A percentile compares a stretch with the other conserved stretches of the same genome.
Evolutionary conservation across 306 rosid species (phyloP).

Genomic region (Medicago lupulina): DNA sequence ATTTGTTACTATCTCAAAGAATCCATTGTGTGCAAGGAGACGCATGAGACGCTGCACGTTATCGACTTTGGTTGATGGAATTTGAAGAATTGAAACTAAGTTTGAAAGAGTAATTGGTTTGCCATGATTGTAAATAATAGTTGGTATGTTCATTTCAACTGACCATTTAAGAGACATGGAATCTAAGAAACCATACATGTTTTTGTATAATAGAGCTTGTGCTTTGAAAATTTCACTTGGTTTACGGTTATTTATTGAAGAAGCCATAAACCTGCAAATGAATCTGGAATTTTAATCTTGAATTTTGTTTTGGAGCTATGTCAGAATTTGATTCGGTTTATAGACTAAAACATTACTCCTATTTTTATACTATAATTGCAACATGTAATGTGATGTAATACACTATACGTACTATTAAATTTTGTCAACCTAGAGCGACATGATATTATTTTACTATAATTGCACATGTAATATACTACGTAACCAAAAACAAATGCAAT

Average conservation of each 20-base stretch:
- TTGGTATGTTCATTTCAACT: constrained; percentile 42
- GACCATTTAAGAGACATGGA: constrained; percentile 41
- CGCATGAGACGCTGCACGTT: constrained; percentile 46
- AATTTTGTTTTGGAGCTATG: neutral
- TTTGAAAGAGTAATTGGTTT: constrained; percentile 50
- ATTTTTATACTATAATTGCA: no score
- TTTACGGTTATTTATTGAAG: constrained; percentile 24
- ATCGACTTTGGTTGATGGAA: constrained; percentile 38
- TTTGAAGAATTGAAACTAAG: constrained; percentile 48
- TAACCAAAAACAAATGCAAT: no score
- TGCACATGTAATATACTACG: no score
- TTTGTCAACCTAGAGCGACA: no score
- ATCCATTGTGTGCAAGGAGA: constrained; percentile 48
- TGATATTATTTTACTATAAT: no score
- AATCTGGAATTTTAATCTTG: neutral
- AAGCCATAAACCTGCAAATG: neutral
- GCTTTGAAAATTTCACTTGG: constrained; percentile 37
- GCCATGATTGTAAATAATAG: constrained; percentile 44
- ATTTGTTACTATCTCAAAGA: constrained; percentile 36
- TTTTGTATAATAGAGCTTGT: constrained; percentile 38
- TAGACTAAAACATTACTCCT: neutral
- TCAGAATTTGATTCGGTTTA: neutral
- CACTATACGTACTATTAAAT: no score
- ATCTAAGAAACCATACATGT: neutral
- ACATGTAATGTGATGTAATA: no score